These are phyloP conservation scores for Antrodiella citrinella DNA, from an alignment of 768 basidiomycete species.

Conservation along the genomic window DNA sequence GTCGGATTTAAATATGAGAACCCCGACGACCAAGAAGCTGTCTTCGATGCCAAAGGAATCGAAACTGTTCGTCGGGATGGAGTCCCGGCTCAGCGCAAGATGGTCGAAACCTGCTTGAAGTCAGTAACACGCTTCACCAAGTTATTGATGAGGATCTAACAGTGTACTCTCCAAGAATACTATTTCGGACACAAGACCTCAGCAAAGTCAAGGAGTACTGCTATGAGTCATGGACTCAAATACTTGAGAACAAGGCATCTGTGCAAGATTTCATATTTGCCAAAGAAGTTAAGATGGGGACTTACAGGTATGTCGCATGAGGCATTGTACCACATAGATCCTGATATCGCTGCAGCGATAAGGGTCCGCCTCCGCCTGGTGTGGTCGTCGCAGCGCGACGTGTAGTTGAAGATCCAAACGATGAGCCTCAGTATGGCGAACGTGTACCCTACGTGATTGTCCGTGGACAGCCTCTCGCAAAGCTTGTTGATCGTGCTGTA, in stretches of 20 bases:
- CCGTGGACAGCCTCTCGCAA: constrained; percentile 49
- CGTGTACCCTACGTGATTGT: constrained; percentile 87
- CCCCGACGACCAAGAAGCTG: constrained; percentile 68
- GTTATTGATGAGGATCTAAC: constrained; percentile 8
- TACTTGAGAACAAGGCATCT: constrained; percentile 72
- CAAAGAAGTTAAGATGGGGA: constrained; percentile 89
- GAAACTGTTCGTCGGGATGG: constrained; percentile 95
- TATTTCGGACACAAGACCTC: constrained; percentile 87
- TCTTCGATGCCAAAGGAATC: constrained; percentile 95
- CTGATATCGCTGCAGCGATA: constrained; percentile 46
- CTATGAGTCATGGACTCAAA: constrained; percentile 72
- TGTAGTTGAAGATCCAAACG: constrained; percentile 64
- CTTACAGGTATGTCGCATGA: constrained; percentile 60
- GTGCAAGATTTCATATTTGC: constrained; percentile 94
- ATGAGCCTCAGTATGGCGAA: constrained; percentile 89
- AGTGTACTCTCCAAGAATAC: constrained; percentile 44
- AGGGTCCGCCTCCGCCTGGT: constrained; percentile 84
- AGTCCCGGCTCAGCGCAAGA: constrained; percentile 83
- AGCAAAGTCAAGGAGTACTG: constrained; percentile 88
- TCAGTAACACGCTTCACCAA: constrained; percentile 26
- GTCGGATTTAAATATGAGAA: constrained; percentile 94
- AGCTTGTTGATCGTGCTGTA: constrained; percentile 69
- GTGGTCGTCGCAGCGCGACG: constrained; percentile 77
- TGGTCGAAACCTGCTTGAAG: constrained; percentile 88
- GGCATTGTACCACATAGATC: not conserved